A percentile compares a stretch with the other conserved stretches of the same genome.
Conservation (phyloP, 2,329 filamentous ascomycete genomes). For the Clonostachys rosea region DNA sequence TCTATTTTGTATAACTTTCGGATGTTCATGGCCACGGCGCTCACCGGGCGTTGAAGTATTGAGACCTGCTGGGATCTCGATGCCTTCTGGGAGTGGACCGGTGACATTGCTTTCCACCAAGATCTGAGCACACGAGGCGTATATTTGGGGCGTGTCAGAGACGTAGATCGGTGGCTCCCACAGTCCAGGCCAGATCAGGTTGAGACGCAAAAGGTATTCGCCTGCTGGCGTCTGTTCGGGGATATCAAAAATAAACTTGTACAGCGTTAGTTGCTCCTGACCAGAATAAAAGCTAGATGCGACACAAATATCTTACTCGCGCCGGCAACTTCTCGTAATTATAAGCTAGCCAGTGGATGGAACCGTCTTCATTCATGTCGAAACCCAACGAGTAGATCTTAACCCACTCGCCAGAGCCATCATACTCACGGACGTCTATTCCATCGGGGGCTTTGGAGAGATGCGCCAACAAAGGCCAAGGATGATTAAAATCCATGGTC, state of each 20-base stretch:
- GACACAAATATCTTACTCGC: neutral
- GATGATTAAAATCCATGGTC: constrained; percentile 6
- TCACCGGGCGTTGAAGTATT: neutral
- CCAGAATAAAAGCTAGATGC: neutral
- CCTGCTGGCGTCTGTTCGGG: constrained; percentile 9
- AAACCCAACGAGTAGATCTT: constrained; percentile 9
- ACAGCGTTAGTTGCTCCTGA: too few relatives aligned
- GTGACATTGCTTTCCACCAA: neutral
- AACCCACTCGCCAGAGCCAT: constrained; percentile 10
- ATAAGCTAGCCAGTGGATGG: neutral
- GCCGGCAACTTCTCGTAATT: neutral
- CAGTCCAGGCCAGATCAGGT: constrained; percentile 1
- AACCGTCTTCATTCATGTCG: constrained; percentile 1
- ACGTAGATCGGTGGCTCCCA: neutral
- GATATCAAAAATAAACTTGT: constrained; percentile 9
- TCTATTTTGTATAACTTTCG: neutral
- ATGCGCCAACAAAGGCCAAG: constrained; percentile 7
- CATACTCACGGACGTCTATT: constrained; percentile 6
- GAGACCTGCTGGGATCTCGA: constrained; percentile 1
- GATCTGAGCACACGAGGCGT: constrained; percentile 2
- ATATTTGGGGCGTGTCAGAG: neutral
- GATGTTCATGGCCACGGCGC: neutral
- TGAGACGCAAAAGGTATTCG: constrained; percentile 7
- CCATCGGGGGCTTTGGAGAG: constrained; percentile 8
- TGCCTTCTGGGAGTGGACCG: constrained; percentile 1